Evolutionary conservation across 257 asterid species (phyloP).

Genomic region (Penstemon eatonii): DNA sequence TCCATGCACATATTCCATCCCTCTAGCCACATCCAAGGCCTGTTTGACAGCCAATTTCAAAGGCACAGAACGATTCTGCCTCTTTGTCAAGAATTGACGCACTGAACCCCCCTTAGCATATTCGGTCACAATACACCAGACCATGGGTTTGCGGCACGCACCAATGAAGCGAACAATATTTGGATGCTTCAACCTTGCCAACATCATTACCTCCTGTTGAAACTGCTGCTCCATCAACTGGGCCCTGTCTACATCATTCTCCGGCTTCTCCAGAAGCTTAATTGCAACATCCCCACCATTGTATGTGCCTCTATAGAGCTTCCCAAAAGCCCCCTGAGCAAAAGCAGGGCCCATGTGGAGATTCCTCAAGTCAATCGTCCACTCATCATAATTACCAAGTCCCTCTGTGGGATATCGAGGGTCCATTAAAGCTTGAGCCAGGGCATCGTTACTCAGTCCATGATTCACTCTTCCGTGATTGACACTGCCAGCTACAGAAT

Average conservation of each 20-base stretch:
- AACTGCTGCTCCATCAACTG: constrained; percentile 96
- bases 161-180: constrained; percentile 96
- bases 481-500: constrained; percentile 78
- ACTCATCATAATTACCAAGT: constrained; percentile 82
- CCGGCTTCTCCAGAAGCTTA: constrained; percentile 93
- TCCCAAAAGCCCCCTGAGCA: constrained; percentile 98
- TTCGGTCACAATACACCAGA: constrained; percentile 97
- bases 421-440: constrained; percentile 91
- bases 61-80: constrained; percentile 89
- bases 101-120: constrained; percentile 98
- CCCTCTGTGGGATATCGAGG: constrained; percentile 83
- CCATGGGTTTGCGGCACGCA: constrained; percentile 94
- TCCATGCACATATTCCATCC: constrained; percentile 95
- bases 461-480: constrained; percentile 67
- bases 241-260: constrained; percentile 76
- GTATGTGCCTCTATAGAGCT: constrained; percentile 86
- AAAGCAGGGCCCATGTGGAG: constrained; percentile 98
- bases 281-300: constrained; percentile 94
- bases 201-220: constrained; percentile 99
- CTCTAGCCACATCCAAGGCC: constrained; percentile 98
- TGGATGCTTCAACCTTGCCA: constrained; percentile 82
- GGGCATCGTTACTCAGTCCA: constrained; percentile 77
- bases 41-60: constrained; percentile 95
- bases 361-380: constrained; percentile 93
- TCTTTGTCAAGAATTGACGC: constrained; percentile 78